Conservation (phyloP, 1,139 yeast species). For the Lodderomyces jiufengensis region DNA sequence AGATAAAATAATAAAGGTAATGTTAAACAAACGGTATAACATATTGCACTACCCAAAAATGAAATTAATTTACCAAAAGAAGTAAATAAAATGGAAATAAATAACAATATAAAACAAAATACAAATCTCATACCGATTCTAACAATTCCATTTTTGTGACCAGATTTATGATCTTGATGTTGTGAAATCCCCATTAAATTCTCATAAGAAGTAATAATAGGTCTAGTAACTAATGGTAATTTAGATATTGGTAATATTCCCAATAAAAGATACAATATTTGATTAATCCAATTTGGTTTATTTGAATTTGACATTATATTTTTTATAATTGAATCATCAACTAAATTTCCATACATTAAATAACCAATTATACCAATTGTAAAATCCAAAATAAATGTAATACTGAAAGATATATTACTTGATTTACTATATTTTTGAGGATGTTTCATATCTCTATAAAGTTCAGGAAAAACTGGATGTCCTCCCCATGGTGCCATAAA, state of each 20-base stretch:
- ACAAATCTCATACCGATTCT: conserved; percentile 29
- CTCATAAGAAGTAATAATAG: conserved; percentile 42
- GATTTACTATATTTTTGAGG: conserved; percentile 41
- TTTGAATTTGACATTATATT: conserved; percentile 33
- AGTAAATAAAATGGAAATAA: conserved; percentile 59
- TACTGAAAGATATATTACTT: conserved; percentile 30
- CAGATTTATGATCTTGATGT: background rate
- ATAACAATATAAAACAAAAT: conserved; percentile 28
- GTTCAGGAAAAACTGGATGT: conserved; percentile 80
- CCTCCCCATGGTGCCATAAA: conserved; percentile 92
- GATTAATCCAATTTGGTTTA: conserved; percentile 32
- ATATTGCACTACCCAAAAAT: conserved; percentile 75
- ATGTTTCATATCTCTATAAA: conserved; percentile 79
- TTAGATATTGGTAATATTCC: conserved; percentile 42
- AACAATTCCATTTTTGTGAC: background rate
- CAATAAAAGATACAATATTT: conserved; percentile 32
- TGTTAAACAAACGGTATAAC: conserved; percentile 76
- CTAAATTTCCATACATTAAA: conserved; percentile 37
- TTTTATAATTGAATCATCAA: conserved; percentile 39
- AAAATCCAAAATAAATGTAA: conserved; percentile 33
- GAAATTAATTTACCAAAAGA: conserved; percentile 83
- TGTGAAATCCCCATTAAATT: conserved; percentile 17
- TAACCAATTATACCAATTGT: conserved; percentile 35
- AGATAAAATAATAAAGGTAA: conserved; percentile 73
- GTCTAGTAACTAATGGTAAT: conserved; percentile 38